Base-by-base conservation (phyloP, 805 yeast genomes). In the Candida sithepensis region DNA sequence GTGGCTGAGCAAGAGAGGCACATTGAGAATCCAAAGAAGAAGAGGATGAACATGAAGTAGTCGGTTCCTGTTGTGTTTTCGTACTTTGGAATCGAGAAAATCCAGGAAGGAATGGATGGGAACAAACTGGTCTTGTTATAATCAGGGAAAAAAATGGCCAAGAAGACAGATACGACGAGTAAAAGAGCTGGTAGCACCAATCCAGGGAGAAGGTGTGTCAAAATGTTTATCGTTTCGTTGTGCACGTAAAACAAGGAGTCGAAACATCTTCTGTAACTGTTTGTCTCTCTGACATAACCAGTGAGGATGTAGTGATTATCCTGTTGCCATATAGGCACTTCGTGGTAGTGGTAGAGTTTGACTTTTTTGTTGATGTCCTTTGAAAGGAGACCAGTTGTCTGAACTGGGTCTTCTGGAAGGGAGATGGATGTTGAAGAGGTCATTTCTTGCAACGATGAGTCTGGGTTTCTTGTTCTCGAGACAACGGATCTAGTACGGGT, bases 241-340 rank as follows among this genome's bases (percentile, higher is more conserved):
- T 79, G 81, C 4, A 77, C 45, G 46, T 74, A 78, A 8, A 67
- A 50, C 16, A 79, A 59, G 0, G 82, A 73, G 20, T 58, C 51
- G 6, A 73, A 55, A 48, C 81, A 74, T 41, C 59, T 61, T 33
- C 46, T 48, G 36, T 65, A 66, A 23, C 78, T 73, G 10, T 60
- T 52, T 1, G 82, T 78, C 49, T 71, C 77, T 47, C 58, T 64
- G 22, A 79, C 81, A 53, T 79, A 79, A 0, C 82, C 81, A 0
- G 75, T 65, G 14, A 67, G 55, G 14, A 79, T 78, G 50, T 56
- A 78, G 52, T 77, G 79, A 52, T 79, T 79, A 51, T 79, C 84
- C 54, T 74, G 70, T 52, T 78, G 84, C 84, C 84, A 79, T 12
- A 60, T 63, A 26, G 78, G 79, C 7, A 79, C 55, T 53, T 79